Evolutionary conservation across 352 stramenopile genomes (phyloP).

Genomic region (Phytophthora fragariaefolia): DNA sequence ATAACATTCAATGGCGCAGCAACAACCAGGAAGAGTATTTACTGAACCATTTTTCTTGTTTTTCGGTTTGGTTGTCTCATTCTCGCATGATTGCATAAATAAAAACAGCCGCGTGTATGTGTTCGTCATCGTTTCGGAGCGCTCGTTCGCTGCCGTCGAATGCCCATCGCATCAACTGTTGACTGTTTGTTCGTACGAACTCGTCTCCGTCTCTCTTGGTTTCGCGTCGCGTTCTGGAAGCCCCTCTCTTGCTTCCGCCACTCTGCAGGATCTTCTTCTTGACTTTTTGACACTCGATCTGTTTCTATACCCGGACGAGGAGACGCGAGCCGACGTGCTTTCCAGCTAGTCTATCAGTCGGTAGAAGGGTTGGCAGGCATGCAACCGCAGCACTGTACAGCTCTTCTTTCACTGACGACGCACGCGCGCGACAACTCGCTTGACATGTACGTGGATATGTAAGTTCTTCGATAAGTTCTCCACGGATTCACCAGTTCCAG

Average conservation of each 20-base stretch:
- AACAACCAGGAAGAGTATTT: conserved; percentile 19
- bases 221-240: conserved; percentile 18
- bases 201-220: conserved; percentile 35
- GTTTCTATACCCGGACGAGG: conserved; percentile 34
- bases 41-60: conserved; percentile 33
- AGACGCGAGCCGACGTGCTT: conserved; percentile 25
- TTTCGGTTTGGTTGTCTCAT: conserved; percentile 38
- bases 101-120: conserved; percentile 46
- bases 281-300: conserved; percentile 39
- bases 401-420: conserved; percentile 20
- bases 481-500: conserved; percentile 3
- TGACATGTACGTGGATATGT: conserved; percentile 49
- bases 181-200: conserved; percentile 48
- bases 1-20: neutral
- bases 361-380: neutral
- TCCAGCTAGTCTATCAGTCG: conserved; percentile 22
- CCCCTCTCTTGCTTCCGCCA: conserved; percentile 11
- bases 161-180: conserved; percentile 48
- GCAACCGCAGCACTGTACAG: conserved; percentile 9
- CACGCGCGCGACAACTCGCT: conserved; percentile 22
- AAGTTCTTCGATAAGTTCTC: conserved; percentile 21
- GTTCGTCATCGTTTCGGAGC: conserved; percentile 44
- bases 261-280: conserved; percentile 30
- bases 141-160: conserved; percentile 47
- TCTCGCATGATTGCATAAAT: conserved; percentile 42